Conservation (phyloP, 2,329 filamentous ascomycete species). For the Tolypocladium endophyticum region DNA sequence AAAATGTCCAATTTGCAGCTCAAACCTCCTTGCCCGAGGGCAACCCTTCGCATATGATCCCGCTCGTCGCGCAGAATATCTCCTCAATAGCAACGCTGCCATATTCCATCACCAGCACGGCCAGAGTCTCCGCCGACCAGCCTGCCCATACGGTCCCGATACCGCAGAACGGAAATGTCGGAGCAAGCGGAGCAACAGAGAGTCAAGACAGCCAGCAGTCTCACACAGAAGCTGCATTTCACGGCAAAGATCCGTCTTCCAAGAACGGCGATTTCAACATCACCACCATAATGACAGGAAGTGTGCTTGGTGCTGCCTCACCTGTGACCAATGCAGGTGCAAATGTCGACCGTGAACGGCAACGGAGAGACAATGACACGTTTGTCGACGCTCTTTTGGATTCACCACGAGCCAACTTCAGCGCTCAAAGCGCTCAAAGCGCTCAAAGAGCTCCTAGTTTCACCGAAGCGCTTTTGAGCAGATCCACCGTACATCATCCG, state of each 20-base stretch:
- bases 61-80: neutral
- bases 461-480: neutral
- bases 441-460: neutral
- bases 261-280: neutral
- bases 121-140: neutral
- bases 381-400: neutral
- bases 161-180: neutral
- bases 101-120: neutral
- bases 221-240: neutral
- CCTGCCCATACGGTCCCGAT: neutral
- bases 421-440: neutral
- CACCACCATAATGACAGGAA: neutral
- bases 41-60: neutral
- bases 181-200: neutral
- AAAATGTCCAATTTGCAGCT: neutral
- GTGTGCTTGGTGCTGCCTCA: neutral
- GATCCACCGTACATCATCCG: neutral
- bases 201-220: neutral
- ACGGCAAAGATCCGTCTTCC: neutral
- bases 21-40: neutral
- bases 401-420: neutral
- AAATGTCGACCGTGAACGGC: neutral
- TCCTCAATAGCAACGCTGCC: neutral
- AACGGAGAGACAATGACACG: neutral
- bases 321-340: neutral